phyloP scores from a whole-genome alignment of 352 stramenopile genomes.

The Phytophthora tentaculata region DNA sequence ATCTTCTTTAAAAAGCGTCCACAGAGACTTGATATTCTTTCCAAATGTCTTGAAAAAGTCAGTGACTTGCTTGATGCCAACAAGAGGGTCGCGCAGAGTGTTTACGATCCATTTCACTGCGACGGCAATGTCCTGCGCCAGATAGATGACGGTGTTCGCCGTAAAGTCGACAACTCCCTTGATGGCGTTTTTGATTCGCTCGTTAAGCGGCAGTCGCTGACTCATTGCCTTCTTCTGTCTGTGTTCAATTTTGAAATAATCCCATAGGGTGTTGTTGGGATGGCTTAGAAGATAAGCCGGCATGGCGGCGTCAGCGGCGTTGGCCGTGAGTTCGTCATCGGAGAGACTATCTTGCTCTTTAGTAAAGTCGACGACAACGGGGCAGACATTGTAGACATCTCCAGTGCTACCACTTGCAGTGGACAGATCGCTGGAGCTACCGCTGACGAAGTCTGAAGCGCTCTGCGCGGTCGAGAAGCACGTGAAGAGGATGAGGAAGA shows the following conservation, averaged over 20 bases:
- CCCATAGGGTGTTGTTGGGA: constrained; percentile 33
- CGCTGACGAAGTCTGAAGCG: neutral
- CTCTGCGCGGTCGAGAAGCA: constrained; percentile 20
- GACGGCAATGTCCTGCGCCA: constrained; percentile 16
- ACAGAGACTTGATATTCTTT: constrained; percentile 23
- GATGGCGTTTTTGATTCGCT: constrained; percentile 19
- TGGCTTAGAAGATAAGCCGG: constrained; percentile 29
- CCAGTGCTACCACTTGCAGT: constrained; percentile 11
- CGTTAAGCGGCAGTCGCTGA: constrained; percentile 9
- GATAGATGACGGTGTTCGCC: constrained; percentile 16
- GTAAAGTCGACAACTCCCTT: constrained; percentile 22
- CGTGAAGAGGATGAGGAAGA: constrained; percentile 21
- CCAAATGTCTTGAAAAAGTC: constrained; percentile 27
- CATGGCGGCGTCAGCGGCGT: constrained; percentile 27
- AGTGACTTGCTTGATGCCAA: constrained; percentile 20
- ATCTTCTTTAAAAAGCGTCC: constrained; percentile 24
- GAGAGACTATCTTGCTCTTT: constrained; percentile 23
- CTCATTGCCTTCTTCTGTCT: constrained; percentile 26
- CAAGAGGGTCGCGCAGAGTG: constrained; percentile 23
- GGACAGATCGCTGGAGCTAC: neutral
- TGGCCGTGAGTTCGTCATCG: constrained; percentile 24
- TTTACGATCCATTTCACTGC: constrained; percentile 26
- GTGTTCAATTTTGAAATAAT: constrained; percentile 33
- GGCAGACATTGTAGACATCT: constrained; percentile 34
- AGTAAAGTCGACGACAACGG: constrained; percentile 27